Evolutionary conservation across 768 basidiomycete species (phyloP).

Genomic region (Lanmaoa pseudosensibilis): DNA sequence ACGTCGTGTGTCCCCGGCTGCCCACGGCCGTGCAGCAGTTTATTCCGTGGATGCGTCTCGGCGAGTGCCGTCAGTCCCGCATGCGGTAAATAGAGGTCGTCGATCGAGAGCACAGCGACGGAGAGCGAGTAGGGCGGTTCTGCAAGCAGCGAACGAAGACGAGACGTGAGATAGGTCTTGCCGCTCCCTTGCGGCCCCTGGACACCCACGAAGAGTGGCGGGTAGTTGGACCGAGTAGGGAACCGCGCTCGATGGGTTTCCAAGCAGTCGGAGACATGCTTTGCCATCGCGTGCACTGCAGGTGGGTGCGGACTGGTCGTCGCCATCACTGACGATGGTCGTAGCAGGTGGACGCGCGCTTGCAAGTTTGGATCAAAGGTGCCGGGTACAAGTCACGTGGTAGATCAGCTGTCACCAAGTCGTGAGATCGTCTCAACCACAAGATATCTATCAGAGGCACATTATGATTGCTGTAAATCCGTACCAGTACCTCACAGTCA

Average conservation of each 20-base stretch:
- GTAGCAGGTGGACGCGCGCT: neutral
- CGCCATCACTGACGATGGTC: conserved; percentile 14
- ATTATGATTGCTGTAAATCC: conserved; percentile 33
- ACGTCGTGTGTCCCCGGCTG: conserved; percentile 93
- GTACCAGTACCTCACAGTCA: conserved; percentile 23
- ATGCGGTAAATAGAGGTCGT: conserved; percentile 86
- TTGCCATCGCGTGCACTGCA: conserved; percentile 38
- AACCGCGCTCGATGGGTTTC: conserved; percentile 28
- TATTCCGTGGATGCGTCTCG: conserved; percentile 48
- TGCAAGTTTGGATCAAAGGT: neutral
- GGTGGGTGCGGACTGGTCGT: conserved; percentile 22
- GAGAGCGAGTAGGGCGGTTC: conserved; percentile 49
- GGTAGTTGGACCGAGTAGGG: conserved; percentile 1
- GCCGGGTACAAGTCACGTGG: conserved; percentile 15
- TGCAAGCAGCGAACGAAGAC: conserved; percentile 47
- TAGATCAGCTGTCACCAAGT: neutral
- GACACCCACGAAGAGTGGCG: conserved; percentile 79
- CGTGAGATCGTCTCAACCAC: neutral
- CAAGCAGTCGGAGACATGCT: conserved; percentile 42
- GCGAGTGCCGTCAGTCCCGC: conserved; percentile 58
- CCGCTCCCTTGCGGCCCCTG: conserved; percentile 96
- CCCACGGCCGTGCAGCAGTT: conserved; percentile 78
- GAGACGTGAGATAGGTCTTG: conserved; percentile 77
- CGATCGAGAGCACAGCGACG: conserved; percentile 69
- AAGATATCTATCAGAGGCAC: conserved; percentile 8